These are phyloP conservation scores for Delphinella strobiligena DNA, from an alignment of 2,329 filamentous ascomycete species.

Conservation along the genomic window DNA sequence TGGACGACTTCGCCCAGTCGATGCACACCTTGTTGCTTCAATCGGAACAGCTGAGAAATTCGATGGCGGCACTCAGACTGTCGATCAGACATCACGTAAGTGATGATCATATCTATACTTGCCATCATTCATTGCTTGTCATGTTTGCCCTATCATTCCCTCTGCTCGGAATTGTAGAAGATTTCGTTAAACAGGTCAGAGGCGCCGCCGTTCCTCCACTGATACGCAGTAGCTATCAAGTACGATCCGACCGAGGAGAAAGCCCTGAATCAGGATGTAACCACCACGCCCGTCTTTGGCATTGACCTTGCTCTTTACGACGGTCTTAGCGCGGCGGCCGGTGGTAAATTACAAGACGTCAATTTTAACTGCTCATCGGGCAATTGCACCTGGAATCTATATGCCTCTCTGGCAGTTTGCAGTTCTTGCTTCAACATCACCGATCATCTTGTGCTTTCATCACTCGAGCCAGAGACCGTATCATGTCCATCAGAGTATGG, in stretches of 20 bases:
- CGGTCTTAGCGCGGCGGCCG: not conserved
- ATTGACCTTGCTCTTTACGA: not conserved
- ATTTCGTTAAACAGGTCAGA: no score
- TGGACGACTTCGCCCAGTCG: not conserved
- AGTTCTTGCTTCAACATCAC: slow-evolving; percentile 2
- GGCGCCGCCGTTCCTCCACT: no score
- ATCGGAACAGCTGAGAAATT: not conserved
- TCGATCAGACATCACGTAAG: not conserved
- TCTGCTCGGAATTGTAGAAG: no score
- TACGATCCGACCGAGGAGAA: no score
- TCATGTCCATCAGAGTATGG: not conserved
- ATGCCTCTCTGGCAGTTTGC: not conserved
- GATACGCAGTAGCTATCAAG: no score
- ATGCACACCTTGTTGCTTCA: not conserved
- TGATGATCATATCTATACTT: not conserved
- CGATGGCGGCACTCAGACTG: slow-evolving; percentile 1
- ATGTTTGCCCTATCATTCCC: no score
- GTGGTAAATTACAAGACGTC: not conserved
- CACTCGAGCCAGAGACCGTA: not conserved
- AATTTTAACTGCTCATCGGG: not conserved
- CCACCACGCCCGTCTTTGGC: slow-evolving; percentile 1
- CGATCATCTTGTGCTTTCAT: not conserved
- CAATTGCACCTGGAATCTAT: slow-evolving; percentile 3
- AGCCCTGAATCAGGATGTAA: not conserved
- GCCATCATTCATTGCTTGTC: no score